phyloP scores from a whole-genome alignment of 345 rosid species.

The Physaria fendleri region DNA sequence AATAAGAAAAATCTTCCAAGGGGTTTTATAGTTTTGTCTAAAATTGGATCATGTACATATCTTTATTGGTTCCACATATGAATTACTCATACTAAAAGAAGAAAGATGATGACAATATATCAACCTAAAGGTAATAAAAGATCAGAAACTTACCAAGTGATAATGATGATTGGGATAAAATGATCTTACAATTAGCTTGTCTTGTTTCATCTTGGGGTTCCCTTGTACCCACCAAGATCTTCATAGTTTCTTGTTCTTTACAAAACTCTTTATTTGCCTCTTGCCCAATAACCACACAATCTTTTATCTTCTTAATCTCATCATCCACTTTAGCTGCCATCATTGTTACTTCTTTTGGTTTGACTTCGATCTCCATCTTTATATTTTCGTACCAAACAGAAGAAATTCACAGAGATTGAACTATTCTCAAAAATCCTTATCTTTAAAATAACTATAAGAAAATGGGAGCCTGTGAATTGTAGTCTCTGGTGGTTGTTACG shows the following conservation, averaged over 20 bases:
- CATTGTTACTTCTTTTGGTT: slow-evolving; percentile 7
- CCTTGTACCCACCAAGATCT: slow-evolving; percentile 6
- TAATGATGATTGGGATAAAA: not conserved
- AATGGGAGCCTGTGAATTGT: slow-evolving; percentile 19
- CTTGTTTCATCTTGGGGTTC: not conserved
- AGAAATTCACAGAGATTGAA: slow-evolving; percentile 12
- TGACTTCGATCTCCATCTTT: slow-evolving; percentile 20
- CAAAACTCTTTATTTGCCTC: not conserved
- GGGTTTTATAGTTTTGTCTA: not conserved
- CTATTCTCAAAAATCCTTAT: not conserved
- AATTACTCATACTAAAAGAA: not conserved
- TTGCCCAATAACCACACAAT: not conserved
- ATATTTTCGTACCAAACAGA: slow-evolving; percentile 18
- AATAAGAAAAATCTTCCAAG: not conserved
- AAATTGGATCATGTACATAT: not conserved
- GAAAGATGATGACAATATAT: not conserved
- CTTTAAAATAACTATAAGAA: not conserved
- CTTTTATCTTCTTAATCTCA: slow-evolving; percentile 15
- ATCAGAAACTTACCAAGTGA: slow-evolving; percentile 11
- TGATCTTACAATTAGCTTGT: slow-evolving; percentile 7
- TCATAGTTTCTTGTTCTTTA: slow-evolving; percentile 6
- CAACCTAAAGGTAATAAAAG: not conserved
- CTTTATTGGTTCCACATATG: not conserved
- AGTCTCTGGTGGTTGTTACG: slow-evolving; percentile 9
- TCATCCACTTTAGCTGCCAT: slow-evolving; percentile 10